A percentile compares a stretch with the other conserved stretches of the same genome.
phyloP scores from a whole-genome alignment of 164 flowering plant species.

The Macadamia integrifolia region DNA sequence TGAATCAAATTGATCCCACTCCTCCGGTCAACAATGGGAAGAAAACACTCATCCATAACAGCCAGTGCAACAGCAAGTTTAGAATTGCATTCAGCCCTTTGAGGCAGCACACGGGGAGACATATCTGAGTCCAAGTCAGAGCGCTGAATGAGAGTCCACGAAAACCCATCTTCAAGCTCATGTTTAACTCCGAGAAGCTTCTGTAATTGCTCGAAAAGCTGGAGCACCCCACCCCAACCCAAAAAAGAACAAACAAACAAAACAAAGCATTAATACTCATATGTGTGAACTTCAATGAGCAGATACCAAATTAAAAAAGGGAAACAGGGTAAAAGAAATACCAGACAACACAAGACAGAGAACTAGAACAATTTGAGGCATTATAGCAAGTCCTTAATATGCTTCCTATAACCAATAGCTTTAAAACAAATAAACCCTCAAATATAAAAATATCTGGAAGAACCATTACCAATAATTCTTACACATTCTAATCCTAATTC shows the following conservation, averaged over 20 bases:
- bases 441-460: too few species aligned
- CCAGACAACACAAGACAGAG: too few species aligned
- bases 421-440: too few species aligned
- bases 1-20: conserved; percentile 73
- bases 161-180: conserved; percentile 81
- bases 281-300: neutral
- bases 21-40: conserved; percentile 81
- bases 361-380: too few species aligned
- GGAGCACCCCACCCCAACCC: neutral
- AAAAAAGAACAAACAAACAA: conserved; percentile 7
- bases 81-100: conserved; percentile 79
- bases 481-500: too few species aligned
- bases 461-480: too few species aligned
- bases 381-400: too few species aligned
- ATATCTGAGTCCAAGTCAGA: conserved; percentile 44
- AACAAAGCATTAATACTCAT: neutral
- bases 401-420: too few species aligned
- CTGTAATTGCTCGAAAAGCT: conserved; percentile 67
- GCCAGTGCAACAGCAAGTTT: conserved; percentile 84
- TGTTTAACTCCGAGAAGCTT: conserved; percentile 74
- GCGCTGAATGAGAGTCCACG: conserved; percentile 81
- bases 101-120: conserved; percentile 34
- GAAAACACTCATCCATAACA: conserved; percentile 94
- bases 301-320: neutral
- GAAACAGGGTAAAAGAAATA: too few species aligned